Conservation (phyloP, 1,139 yeast species). For the Taiozyma sp. region DNA sequence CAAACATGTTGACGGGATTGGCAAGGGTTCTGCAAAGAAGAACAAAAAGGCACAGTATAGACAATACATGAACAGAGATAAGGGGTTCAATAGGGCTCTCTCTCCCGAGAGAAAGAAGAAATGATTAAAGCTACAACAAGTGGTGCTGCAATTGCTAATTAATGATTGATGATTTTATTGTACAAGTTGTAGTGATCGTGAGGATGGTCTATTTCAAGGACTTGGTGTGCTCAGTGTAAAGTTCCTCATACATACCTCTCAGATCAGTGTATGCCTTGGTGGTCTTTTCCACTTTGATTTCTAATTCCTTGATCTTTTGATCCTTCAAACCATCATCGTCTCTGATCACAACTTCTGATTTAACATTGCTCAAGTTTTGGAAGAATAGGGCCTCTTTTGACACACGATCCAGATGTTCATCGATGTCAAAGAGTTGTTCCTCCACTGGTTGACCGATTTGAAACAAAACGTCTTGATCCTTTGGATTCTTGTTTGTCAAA, state of each 20-base stretch:
- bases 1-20: slow-evolving; percentile 46
- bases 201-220: neutral
- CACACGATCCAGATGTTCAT: slow-evolving; percentile 41
- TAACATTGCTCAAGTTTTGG: slow-evolving; percentile 35
- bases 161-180: neutral
- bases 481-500: slow-evolving; percentile 37
- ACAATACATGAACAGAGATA: slow-evolving; percentile 63
- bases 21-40: slow-evolving; percentile 42
- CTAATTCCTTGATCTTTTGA: slow-evolving; percentile 31
- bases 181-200: neutral
- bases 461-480: slow-evolving; percentile 46
- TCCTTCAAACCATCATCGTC: slow-evolving; percentile 18
- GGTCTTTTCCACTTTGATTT: slow-evolving; percentile 43
- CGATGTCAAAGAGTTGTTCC: slow-evolving; percentile 29
- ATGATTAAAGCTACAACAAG: neutral
- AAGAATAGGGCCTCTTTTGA: slow-evolving; percentile 50
- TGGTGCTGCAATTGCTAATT: neutral
- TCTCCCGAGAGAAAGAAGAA: slow-evolving; percentile 38
- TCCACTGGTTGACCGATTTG: slow-evolving; percentile 33
- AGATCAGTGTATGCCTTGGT: slow-evolving; percentile 56
- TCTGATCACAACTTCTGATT: slow-evolving; percentile 31
- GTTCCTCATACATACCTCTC: slow-evolving; percentile 55
- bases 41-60: slow-evolving; percentile 47
- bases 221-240: slow-evolving; percentile 49
- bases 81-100: slow-evolving; percentile 57